Conservation (phyloP, 805 yeast species). For the Candida ulmi region DNA sequence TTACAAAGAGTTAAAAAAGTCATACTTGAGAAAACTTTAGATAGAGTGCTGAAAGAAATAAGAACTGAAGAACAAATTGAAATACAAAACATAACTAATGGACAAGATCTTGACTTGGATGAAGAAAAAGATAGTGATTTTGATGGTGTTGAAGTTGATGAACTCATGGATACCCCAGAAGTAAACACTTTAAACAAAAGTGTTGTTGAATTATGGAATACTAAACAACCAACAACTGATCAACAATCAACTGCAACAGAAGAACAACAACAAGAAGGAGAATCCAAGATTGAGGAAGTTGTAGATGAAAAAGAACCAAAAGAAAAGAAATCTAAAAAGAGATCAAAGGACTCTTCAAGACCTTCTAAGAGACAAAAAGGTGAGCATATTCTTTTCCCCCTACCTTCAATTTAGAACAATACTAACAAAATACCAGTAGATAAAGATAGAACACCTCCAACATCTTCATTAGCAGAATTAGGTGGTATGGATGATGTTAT, state of each 20-base stretch:
- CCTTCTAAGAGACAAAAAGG: conserved; percentile 36
- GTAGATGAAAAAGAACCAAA: conserved; percentile 16
- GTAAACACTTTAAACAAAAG: conserved; percentile 69
- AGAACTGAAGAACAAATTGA: conserved; percentile 60
- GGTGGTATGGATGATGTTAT: conserved; percentile 91
- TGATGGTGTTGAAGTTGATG: conserved; percentile 29
- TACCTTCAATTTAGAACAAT: conserved; percentile 14
- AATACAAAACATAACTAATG: conserved; percentile 18
- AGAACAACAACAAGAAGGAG: conserved; percentile 2
- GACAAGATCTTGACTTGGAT: conserved; percentile 21
- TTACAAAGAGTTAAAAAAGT: conserved; percentile 65
- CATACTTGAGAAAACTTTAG: conserved; percentile 57
- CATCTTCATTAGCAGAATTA: conserved; percentile 58
- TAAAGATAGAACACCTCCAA: conserved; percentile 66
- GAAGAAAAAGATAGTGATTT: conserved; percentile 33
- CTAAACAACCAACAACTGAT: conserved; percentile 15
- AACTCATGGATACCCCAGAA: conserved; percentile 61
- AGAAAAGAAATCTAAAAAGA: conserved; percentile 40
- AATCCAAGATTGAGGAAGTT: conserved; percentile 6
- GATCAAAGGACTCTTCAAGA: conserved; percentile 38
- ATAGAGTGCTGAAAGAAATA: conserved; percentile 48
- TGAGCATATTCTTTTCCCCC: conserved; percentile 7
- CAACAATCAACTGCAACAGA: neutral
- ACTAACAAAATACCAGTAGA: conserved; percentile 27
- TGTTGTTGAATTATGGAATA: conserved; percentile 67